Base-by-base conservation (phyloP, 177 flowering plant genomes). In the Vitis hybrid region DNA sequence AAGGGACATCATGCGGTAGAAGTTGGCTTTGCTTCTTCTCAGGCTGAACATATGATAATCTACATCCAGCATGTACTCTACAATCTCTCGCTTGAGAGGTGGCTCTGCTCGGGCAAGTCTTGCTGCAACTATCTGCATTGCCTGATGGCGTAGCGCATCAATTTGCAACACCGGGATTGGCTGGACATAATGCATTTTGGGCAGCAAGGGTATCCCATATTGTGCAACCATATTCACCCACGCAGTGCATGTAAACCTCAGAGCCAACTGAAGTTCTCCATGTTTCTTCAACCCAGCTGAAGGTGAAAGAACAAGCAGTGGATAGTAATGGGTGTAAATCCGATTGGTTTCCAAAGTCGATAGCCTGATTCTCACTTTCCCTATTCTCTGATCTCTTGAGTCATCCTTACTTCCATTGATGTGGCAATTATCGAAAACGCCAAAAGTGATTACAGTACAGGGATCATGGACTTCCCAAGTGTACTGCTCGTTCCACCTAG, bases 381-480 rank as follows among this genome's bases (percentile, higher is more conserved):
- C 98, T 3, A 95, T 88, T 68, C 87, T 82, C 80, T 86, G 90
- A 66, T 94, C 98, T 59, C 51, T 82, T 2, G 76, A 71, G 1
- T 83, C 91, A 3, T 80, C 86, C 53, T 78, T 81, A 79, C 70
- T 70, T 21, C 86, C 97, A 55, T 72, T 78, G 56, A 87, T 64
- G 48, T 93, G 98, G 64, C 77, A 64, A 66, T 95, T 93, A 71
- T 95, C 97, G 67, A 95, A 92, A 12, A 93, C 98, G 0, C 91
- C 97, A 45, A 95, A 60, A 14, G 99, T 93, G 77, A 95, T 84
- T n/a, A 93, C 99, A 10, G 99, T 95, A 74, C 97, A 95, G 0
- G 97, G 92, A 68, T 95, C 99, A 65, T 78, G 60, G 4, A 95
- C 99, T 51, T 91, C 93, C 99, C 99, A 95, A 7, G 97, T 90